Percentiles rank a stretch among this genome's conserved stretches.
Evolutionary conservation across 106 monocot species (phyloP).

Genomic region (Allium fistulosum): DNA sequence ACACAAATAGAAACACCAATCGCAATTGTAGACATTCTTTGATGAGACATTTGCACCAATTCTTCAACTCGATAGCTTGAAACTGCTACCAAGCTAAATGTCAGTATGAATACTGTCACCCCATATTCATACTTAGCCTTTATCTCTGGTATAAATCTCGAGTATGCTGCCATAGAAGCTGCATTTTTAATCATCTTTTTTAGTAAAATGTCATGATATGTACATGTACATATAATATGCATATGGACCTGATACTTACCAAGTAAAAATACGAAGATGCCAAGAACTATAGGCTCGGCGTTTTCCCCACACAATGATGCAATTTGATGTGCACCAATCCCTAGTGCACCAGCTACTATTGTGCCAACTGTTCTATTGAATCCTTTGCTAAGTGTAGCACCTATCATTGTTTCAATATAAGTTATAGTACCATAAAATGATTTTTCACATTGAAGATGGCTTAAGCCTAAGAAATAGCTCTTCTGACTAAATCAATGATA

Average conservation of each 20-base stretch:
- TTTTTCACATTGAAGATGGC: too few species aligned
- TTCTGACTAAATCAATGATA: too few species aligned
- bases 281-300: constrained; percentile 53
- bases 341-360: constrained; percentile 39
- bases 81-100: constrained; percentile 66
- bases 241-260: constrained; percentile 9
- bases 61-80: constrained; percentile 67
- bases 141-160: constrained; percentile 58
- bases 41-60: constrained; percentile 36
- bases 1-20: constrained; percentile 48
- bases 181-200: not conserved
- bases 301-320: constrained; percentile 32
- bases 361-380: constrained; percentile 50
- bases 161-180: constrained; percentile 49
- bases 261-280: constrained; percentile 44
- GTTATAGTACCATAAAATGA: too few species aligned
- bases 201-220: not conserved
- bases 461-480: too few species aligned
- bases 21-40: constrained; percentile 51
- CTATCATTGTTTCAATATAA: constrained; percentile 5
- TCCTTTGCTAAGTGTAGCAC: constrained; percentile 56
- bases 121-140: constrained; percentile 81
- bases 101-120: constrained; percentile 63
- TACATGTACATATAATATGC: not conserved
- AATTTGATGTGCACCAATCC: constrained; percentile 43